phyloP scores from a whole-genome alignment of 75 land plant genomes.

The Pseudotsuga menziesii region DNA sequence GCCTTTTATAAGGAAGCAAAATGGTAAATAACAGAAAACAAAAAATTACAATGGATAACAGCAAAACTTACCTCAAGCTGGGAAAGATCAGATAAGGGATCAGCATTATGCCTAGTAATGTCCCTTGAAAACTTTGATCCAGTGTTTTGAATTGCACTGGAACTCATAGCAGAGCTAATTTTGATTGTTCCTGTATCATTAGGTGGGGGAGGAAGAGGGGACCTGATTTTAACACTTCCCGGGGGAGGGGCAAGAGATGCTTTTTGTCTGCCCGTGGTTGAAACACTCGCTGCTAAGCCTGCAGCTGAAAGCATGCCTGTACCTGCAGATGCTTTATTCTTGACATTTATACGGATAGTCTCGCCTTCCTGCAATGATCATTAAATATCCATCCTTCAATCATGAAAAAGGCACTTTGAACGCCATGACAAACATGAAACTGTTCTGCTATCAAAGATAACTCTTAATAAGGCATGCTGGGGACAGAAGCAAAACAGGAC shows the following conservation, averaged over 20 bases:
- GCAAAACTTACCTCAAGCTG: constrained; percentile 59
- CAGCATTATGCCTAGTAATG: constrained; percentile 21
- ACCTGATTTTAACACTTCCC: constrained; percentile 62
- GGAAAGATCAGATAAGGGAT: constrained; percentile 81
- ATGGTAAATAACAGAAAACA: neutral
- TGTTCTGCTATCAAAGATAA: neutral
- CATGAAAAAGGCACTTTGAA: neutral
- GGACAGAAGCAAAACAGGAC: neutral
- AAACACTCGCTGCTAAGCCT: constrained; percentile 41
- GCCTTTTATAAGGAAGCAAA: neutral
- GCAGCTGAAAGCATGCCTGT: constrained; percentile 88
- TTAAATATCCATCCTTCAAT: neutral
- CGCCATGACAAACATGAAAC: neutral
- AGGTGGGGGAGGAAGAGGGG: constrained; percentile 96
- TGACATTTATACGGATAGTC: constrained; percentile 92
- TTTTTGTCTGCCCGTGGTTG: constrained; percentile 41
- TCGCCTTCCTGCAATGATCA: constrained; percentile 79
- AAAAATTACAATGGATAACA: neutral
- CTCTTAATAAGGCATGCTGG: neutral
- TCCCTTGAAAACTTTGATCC: constrained; percentile 22
- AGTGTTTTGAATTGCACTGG: constrained; percentile 12
- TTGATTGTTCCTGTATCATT: constrained; percentile 74
- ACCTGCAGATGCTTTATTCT: constrained; percentile 62
- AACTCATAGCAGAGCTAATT: constrained; percentile 16
- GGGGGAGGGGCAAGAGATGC: constrained; percentile 86